Evolutionary conservation across 257 asterid species (phyloP).

Genomic region (Nyctanthes arbortristis): DNA sequence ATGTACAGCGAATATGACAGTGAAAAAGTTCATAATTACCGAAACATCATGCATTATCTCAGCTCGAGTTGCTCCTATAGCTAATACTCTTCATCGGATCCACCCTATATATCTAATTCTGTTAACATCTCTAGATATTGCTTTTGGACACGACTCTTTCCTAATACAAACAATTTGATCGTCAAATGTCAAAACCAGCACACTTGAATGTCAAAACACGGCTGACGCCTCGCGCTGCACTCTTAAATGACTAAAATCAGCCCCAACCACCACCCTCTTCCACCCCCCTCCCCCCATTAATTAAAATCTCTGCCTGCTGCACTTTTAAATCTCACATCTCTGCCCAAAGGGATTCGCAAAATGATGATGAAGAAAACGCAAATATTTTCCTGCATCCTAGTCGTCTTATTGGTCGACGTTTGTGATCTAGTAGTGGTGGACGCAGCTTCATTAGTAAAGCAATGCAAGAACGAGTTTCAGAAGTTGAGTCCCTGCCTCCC

Average conservation of each 20-base stretch:
- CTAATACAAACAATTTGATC: not conserved
- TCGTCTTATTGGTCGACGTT: not conserved
- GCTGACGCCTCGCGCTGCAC: not conserved
- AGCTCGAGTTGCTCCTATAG: no score
- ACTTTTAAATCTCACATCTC: not conserved
- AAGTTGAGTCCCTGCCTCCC: conserved; percentile 35
- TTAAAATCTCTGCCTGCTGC: not conserved
- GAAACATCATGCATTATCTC: no score
- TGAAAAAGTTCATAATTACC: no score
- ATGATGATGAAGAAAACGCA: no score
- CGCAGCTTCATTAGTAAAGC: not conserved
- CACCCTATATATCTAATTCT: no score
- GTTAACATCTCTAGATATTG: no score
- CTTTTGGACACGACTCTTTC: no score
- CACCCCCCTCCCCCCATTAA: not conserved
- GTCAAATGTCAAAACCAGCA: not conserved
- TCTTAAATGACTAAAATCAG: not conserved
- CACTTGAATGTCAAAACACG: not conserved
- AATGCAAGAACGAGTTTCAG: conserved; percentile 30
- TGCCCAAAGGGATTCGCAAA: not conserved
- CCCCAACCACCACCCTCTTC: not conserved
- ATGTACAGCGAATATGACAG: no score
- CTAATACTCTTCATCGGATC: no score
- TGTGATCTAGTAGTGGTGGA: not conserved
- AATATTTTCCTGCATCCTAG: not conserved